Evolutionary conservation across 2,329 filamentous ascomycete genomes (phyloP), one percentile per base, ranked within the genome.

Genomic region (Neophaeococcomyces aloes): DNA sequence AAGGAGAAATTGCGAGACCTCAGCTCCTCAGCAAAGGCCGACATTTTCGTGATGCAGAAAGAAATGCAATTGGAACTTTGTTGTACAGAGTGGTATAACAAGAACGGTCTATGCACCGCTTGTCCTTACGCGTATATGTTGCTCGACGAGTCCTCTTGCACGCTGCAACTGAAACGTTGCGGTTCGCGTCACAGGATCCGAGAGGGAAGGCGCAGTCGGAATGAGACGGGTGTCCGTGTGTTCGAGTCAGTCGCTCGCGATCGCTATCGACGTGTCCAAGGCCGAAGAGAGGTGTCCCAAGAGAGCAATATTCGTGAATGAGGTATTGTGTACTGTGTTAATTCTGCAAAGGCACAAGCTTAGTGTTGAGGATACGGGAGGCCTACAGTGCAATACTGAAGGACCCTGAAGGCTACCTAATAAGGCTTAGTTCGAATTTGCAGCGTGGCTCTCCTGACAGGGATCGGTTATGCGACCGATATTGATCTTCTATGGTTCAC

Each of bases 21-120:
- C 59, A 81, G 72, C 62, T 80, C 77, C 50, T 80, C 76, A 42
- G 69, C 66, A 51, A 80, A 59, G 53, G 75, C 74, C 76, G 78
- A 79, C 42, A 41, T 64, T 59, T 33, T 32, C 14, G 23, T 40
- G 11, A 19, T 27, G 4, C 13, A 25, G 21, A 8, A 3, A 14
- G 3, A n/a, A 25, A 10, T 10, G 8, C 11, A 19, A 14, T 38
- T 19, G 5, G 15, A 35, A 13, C 10, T 4, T 23, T n/a, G 35
- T 17, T 21, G 5, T 36, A 6, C 33, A 15, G 33, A 6, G 13
- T 15, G n/a, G 31, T 33, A 7, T 33, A 15, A 15, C 7, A 14
- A 7, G 7, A 14, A 6, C n/a, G n/a, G 13, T 7, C 7, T 14
- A 33, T 14, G 31, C n/a, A 30, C 7, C 29, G 29, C 7, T 14